Evolutionary conservation across 768 basidiomycete genomes (phyloP), one percentile per base, ranked within the genome.

Genomic region (Tylopilus sp.): DNA sequence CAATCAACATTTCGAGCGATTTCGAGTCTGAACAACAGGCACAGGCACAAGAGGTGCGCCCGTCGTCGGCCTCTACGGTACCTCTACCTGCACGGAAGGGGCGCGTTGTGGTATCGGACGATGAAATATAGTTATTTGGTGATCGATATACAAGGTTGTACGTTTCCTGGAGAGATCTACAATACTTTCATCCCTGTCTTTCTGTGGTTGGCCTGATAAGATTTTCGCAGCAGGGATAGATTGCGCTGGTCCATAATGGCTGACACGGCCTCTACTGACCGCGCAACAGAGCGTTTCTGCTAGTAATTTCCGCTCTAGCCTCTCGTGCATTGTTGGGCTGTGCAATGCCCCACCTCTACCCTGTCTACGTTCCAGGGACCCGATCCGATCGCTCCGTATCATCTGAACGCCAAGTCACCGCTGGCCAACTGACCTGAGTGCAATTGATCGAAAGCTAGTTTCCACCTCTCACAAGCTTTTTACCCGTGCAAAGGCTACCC

Each of bases 71-170:
- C 22, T 26, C 52, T 44, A 39, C 38, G 38, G 60, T 35, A 33
- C 36, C 44, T 28, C 65, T 55, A 50, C 41, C 57, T 21, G 13
- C 44, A 31, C 63, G 60, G 56, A 71, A 65, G 45, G 59, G 65
- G 20, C 64, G 64, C 2, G 36, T 72, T 12, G 64, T 75, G 28
- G 48, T 74, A 26, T 75, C 72, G 31, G 73, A 75, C 47, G 73
- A 75, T n/a, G 73, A 71, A 28, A 20, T 46, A 48, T 67, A 65
- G 57, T 6, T 57, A 47, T 51, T 28, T 28, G 28, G 4, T 28
- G 8, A 28, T 18, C 30, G 35, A 47, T 64, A 41, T 52, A 53
- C 40, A 40, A 15, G 4, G 47, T 52, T 26, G 50, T 47, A 45
- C 38, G 44, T 55, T 50, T 52, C 38, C 22, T 6, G 40, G 41